Conservation (phyloP, 768 basidiomycete genomes). For the Suillus lakei region DNA sequence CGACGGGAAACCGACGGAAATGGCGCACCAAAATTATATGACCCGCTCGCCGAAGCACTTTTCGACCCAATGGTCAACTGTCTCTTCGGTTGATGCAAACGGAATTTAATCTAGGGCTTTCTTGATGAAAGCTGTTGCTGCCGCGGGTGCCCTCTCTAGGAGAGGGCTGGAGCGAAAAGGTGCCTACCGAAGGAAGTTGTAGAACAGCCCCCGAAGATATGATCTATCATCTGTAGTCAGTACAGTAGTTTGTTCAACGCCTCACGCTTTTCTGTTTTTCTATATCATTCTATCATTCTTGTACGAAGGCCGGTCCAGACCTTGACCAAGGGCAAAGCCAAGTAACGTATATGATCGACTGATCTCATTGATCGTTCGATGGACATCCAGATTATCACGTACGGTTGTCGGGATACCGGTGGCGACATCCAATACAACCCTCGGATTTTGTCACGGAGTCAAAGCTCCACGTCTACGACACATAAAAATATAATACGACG, state of each 20-base stretch:
- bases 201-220: slow-evolving; percentile 34
- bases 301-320: slow-evolving; percentile 9
- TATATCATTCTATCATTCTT: slow-evolving; percentile 24
- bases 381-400: not conserved
- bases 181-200: slow-evolving; percentile 26
- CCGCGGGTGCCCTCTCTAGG: slow-evolving; percentile 34
- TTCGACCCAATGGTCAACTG: slow-evolving; percentile 15
- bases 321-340: slow-evolving; percentile 2
- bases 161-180: slow-evolving; percentile 37
- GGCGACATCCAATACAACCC: not conserved
- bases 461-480: not conserved
- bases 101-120: slow-evolving; percentile 20
- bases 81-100: slow-evolving; percentile 17
- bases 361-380: slow-evolving; percentile 3
- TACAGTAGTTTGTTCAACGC: slow-evolving; percentile 22
- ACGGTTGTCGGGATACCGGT: slow-evolving; percentile 1
- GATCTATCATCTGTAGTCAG: slow-evolving; percentile 26
- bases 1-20: slow-evolving; percentile 34
- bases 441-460: slow-evolving; percentile 1
- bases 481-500: not conserved
- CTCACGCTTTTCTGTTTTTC: slow-evolving; percentile 28
- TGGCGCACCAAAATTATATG: slow-evolving; percentile 24
- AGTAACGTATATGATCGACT: not conserved
- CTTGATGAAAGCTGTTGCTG: slow-evolving; percentile 29
- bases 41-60: slow-evolving; percentile 21